These are phyloP conservation scores for Protomyces inouyei DNA, from an alignment of 1,139 yeast species.

Conservation along the genomic window DNA sequence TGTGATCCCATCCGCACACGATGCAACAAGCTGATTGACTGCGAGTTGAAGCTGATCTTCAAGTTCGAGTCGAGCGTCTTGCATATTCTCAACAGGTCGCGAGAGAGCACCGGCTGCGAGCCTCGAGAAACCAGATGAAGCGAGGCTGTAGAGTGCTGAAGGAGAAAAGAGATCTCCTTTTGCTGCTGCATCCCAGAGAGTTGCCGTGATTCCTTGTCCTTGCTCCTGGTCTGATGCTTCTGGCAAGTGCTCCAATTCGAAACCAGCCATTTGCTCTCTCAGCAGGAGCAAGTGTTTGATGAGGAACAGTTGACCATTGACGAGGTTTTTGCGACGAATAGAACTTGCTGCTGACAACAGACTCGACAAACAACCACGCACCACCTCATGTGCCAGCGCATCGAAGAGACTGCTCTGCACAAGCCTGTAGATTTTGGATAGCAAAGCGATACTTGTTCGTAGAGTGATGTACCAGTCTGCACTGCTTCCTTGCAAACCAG, in stretches of 20 bases:
- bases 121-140: constrained; percentile 10
- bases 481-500: constrained; percentile 41
- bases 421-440: constrained; percentile 75
- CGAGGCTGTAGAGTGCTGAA: constrained; percentile 6
- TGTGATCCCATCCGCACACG: constrained; percentile 17
- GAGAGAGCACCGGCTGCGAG: constrained; percentile 14
- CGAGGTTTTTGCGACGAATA: constrained; percentile 44
- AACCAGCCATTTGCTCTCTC: constrained; percentile 64
- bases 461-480: constrained; percentile 69
- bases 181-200: constrained; percentile 4
- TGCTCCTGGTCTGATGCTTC: background rate
- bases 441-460: constrained; percentile 60
- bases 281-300: constrained; percentile 67
- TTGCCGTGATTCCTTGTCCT: background rate
- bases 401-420: constrained; percentile 72
- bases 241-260: constrained; percentile 66
- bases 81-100: constrained; percentile 19
- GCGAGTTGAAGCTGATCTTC: constrained; percentile 22
- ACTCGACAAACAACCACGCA: constrained; percentile 68
- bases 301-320: constrained; percentile 62
- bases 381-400: constrained; percentile 80
- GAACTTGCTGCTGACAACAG: constrained; percentile 51
- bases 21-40: constrained; percentile 1
- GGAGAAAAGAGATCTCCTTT: constrained; percentile 5
- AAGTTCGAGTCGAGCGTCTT: constrained; percentile 20